Base-by-base conservation (phyloP, 768 basidiomycete genomes). In the Xanthoconium purpureum region DNA sequence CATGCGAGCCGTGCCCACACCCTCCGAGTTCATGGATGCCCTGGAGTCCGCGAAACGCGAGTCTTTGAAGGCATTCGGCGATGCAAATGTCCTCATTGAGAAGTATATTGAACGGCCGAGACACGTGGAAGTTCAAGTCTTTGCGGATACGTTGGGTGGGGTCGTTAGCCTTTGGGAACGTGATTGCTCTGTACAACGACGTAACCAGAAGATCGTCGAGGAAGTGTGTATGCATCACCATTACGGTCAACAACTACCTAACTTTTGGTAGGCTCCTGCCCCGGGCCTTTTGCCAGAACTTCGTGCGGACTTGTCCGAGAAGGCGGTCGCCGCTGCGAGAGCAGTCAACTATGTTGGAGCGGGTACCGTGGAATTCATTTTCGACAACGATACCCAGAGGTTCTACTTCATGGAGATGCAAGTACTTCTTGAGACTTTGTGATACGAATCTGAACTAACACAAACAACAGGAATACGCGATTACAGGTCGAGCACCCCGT, bases 331-430 rank as follows among this genome's bases (percentile, higher is more conserved):
- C 46, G 94, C 95, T n/a, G 94, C 94, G 6, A 84, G 81, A 67
- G 94, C 95, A 5, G 94, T 98, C 46, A 80, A 87, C 56, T 98
- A 98, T 66, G 86, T 91, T 33, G 93, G 93, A 33, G 93, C 93
- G 11, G 92, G 92, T 5, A 94, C 92, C 0, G 91, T 95, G n/a
- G 94, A 98, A 69, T 97, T 98, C 64, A 96, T 98, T 60, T 93
- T 96, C 61, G 94, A 98, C 69, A 94, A 92, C 59, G 88, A 94
- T 68, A 90, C 89, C 9, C 73, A 82, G 54, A 79, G 84, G 56
- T 96, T 96, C 71, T 97, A 87, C 66, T 97, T 97, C 68, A 95
- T 95, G 94, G 94, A 97, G 73, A 96, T 96, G 91, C 87, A 62
- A 50, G 87, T 66, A 28, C 24, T 24, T 45, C 12, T 13, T 12